Base-by-base conservation (phyloP, 2,329 filamentous ascomycete genomes). In the Rugonectria rugulosa region DNA sequence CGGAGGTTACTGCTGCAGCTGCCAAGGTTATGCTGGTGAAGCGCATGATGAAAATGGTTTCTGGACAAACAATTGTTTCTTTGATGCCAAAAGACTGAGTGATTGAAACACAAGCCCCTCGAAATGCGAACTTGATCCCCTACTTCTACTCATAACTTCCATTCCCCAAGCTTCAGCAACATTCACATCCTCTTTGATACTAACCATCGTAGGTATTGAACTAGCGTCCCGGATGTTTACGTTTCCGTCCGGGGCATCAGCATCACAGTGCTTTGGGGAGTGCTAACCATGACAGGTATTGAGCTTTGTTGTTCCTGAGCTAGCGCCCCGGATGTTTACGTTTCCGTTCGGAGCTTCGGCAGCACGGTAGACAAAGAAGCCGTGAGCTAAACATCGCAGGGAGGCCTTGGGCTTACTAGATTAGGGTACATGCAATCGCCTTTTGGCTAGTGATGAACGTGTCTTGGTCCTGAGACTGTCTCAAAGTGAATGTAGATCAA, bases 11-110 rank as follows among this genome's bases (percentile, higher is more conserved):
- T 10, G 65, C 65, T 12, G 62, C 57, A 29, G 62, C 59, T 15
- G 60, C 57, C 38, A 68, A 24, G 14, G 60, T 60, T 49, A 69
- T 9, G 14, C 36, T 64, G 21, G 49, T 60, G 47, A 66, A 63
- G 23, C 61, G 61, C 68, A 70, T 70, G 12, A 48, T 69, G 62
- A 46, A 15, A 12, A 12, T 5, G 24, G n/a, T n/a, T n/a, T n/a
- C n/a, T n/a, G n/a, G n/a, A n/a, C n/a, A n/a, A n/a, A n/a, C n/a
- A n/a, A n/a, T n/a, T n/a, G n/a, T n/a, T n/a, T 15, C 3, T 11
- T 6, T n/a, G 10, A 24, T 34, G 17, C 14, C n/a, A 29, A n/a
- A 11, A 15, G 7, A 38, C 12, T 6, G 12, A 15, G 3, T 24
- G 14, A 11, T 20, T 23, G 23, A 40, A 50, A 9, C 6, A 21